Conservation (phyloP, 2,329 filamentous ascomycete genomes). For the Talaromyces islandicus region DNA sequence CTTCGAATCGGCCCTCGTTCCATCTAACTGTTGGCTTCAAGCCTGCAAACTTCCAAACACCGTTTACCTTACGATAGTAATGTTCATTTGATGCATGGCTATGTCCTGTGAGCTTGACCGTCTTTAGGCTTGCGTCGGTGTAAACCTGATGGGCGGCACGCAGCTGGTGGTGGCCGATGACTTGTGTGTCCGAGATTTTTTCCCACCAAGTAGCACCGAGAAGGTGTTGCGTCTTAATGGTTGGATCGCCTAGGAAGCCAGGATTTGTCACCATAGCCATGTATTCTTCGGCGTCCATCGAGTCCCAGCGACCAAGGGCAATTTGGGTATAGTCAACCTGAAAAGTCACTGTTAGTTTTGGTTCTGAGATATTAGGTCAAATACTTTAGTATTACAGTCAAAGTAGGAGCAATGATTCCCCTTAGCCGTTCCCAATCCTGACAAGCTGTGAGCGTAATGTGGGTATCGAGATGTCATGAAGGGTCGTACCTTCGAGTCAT, state of each 20-base stretch:
- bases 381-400: conserved; percentile 14
- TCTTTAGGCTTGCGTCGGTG: conserved; percentile 42
- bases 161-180: conserved; percentile 56
- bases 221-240: conserved; percentile 61
- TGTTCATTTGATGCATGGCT: conserved; percentile 54
- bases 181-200: conserved; percentile 52
- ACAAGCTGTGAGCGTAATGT: background rate
- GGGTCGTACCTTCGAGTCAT: conserved; percentile 35
- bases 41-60: conserved; percentile 58
- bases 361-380: background rate
- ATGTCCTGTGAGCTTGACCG: conserved; percentile 55
- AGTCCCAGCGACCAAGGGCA: conserved; percentile 55
- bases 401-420: conserved; percentile 37
- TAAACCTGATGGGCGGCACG: conserved; percentile 59
- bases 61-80: conserved; percentile 53
- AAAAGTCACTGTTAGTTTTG: background rate
- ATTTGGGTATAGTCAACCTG: conserved; percentile 67
- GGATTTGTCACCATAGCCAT: conserved; percentile 54
- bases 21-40: conserved; percentile 52
- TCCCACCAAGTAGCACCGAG: conserved; percentile 56
- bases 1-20: conserved; percentile 54
- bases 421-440: conserved; percentile 37
- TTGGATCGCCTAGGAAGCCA: conserved; percentile 55
- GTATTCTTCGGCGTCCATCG: conserved; percentile 58
- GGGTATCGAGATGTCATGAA: background rate